These are phyloP conservation scores for Pestalotiopsis sp. DNA, from an alignment of 2,329 filamentous ascomycete species.

Conservation along the genomic window DNA sequence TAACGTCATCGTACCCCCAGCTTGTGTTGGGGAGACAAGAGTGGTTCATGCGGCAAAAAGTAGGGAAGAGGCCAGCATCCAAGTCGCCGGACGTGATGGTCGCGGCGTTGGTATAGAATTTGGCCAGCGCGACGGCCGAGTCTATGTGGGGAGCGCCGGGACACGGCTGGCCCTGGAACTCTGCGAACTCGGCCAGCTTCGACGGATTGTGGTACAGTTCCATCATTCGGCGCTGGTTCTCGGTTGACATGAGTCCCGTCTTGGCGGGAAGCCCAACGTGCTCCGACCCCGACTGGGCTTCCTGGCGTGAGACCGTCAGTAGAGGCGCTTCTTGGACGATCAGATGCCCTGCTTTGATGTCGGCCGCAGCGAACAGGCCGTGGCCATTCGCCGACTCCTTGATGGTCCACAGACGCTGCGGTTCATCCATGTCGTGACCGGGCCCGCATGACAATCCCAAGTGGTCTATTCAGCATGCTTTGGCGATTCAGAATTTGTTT, in stretches of 20 bases:
- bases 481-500: neutral
- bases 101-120: constrained; percentile 8
- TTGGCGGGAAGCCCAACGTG: constrained; percentile 2
- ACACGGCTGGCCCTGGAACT: constrained; percentile 5
- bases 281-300: neutral
- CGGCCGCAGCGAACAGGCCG: constrained; percentile 1
- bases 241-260: neutral
- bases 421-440: neutral
- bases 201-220: constrained; percentile 6
- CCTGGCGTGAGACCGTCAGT: neutral
- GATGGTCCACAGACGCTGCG: neutral
- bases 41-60: constrained; percentile 15
- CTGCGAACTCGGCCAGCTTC: constrained; percentile 2
- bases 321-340: constrained; percentile 8
- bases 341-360: constrained; percentile 1
- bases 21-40: constrained; percentile 8
- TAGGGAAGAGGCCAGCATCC: constrained; percentile 8
- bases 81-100: constrained; percentile 4
- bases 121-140: constrained; percentile 4
- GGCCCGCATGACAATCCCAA: neutral
- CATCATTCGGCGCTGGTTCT: neutral
- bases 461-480: neutral
- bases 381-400: constrained; percentile 3
- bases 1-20: neutral
- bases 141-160: constrained; percentile 6